A percentile compares a stretch with the other conserved stretches of the same genome.
These are phyloP conservation scores for Syncephalastrum contaminatum DNA, from an alignment of 371 early-diverging fungal genomes.

Conservation along the genomic window DNA sequence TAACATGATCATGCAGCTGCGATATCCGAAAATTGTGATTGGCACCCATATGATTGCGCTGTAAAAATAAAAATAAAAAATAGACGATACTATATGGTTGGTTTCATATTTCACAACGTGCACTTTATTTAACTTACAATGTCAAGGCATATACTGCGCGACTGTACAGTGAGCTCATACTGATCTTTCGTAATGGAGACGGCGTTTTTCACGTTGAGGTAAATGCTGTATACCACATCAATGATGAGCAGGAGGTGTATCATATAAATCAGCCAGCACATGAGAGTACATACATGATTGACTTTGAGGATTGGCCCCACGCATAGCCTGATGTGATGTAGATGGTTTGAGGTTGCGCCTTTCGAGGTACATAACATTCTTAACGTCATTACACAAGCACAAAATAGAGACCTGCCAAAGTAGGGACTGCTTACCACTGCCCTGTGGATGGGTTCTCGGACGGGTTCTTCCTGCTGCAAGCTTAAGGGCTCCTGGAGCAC, in stretches of 20 bases:
- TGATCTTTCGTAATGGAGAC: slow-evolving; percentile 11
- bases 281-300: slow-evolving; percentile 15
- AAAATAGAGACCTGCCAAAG: no score
- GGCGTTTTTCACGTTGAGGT: slow-evolving; percentile 12
- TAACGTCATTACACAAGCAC: no score
- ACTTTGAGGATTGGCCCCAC: slow-evolving; percentile 13
- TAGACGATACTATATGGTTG: neutral
- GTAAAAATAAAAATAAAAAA: neutral
- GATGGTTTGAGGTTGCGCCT: slow-evolving; percentile 19
- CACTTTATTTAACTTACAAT: slow-evolving; percentile 12
- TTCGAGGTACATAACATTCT: neutral
- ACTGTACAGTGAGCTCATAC: slow-evolving; percentile 15
- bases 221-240: slow-evolving; percentile 4
- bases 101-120: neutral
- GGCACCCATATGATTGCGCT: slow-evolving; percentile 19
- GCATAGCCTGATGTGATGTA: slow-evolving; percentile 21
- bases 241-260: neutral
- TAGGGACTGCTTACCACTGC: no score
- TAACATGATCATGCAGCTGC: slow-evolving; percentile 13
- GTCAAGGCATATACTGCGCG: slow-evolving; percentile 15
- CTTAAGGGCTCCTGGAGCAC: neutral
- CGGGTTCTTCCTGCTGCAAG: neutral
- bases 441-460: no score
- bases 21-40: slow-evolving; percentile 21
- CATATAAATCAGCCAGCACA: neutral